Percentiles rank a stretch among this genome's conserved stretches.
Evolutionary conservation across 202 grass and related monocot genomes (phyloP).

Genomic region (Schoenoplectus tabernaemontani): DNA sequence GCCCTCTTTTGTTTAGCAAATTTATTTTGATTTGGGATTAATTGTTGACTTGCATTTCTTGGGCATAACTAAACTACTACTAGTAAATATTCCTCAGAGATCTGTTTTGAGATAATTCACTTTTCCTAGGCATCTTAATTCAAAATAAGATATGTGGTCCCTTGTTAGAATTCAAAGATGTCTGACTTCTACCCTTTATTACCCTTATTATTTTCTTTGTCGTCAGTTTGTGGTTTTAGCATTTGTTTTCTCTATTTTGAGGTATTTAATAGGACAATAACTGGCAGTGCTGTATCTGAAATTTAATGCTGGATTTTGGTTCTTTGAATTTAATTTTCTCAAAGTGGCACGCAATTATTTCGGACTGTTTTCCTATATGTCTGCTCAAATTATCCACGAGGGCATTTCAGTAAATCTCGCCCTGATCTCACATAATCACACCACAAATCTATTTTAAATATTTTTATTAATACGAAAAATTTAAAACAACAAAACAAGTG

Average conservation of each 20-base stretch:
- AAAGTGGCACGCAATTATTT: not conserved
- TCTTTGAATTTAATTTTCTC: not conserved
- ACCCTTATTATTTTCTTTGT: not conserved
- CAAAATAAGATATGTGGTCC: not conserved
- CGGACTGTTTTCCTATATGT: no score
- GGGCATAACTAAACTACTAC: not conserved
- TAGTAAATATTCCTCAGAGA: not conserved
- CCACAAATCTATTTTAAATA: no score
- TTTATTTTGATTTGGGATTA: not conserved
- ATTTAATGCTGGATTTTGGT: not conserved
- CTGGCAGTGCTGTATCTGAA: not conserved
- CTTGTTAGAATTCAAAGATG: not conserved
- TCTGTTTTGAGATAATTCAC: not conserved
- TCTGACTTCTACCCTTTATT: not conserved
- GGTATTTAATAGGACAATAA: not conserved
- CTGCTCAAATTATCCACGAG: not conserved
- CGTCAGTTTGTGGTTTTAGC: not conserved
- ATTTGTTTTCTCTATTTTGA: not conserved
- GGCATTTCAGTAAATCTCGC: not conserved
- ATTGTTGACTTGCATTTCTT: conserved; percentile 1
- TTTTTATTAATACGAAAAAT: not conserved
- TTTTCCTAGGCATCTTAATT: conserved; percentile 5
- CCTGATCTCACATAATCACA: not conserved
- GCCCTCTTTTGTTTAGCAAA: not conserved
- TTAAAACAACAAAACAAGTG: no score